Evolutionary conservation across 257 asterid genomes (phyloP).

Genomic region (Ophiorrhiza pumila): DNA sequence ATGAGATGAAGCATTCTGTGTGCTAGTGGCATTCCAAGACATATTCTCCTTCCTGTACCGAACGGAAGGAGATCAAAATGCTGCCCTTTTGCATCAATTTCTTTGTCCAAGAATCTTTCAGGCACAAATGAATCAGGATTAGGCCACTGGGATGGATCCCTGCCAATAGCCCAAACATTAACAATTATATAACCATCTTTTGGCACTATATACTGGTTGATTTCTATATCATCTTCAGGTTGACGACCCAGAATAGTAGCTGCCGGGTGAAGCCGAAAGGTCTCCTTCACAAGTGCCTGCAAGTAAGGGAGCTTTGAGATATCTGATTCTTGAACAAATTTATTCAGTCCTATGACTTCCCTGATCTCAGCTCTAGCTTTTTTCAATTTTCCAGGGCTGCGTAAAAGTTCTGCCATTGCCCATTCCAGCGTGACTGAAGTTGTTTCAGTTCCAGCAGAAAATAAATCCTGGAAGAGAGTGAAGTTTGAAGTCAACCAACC

Average conservation of each 20-base stretch:
- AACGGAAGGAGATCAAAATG: constrained; percentile 44
- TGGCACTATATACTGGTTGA: constrained; percentile 31
- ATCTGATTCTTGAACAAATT: constrained; percentile 27
- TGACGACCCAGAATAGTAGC: constrained; percentile 35
- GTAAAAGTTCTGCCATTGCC: constrained; percentile 21
- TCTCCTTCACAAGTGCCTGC: constrained; percentile 40
- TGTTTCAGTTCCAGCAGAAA: constrained; percentile 18
- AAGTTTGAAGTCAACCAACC: too few relatives aligned
- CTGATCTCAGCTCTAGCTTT: constrained; percentile 15
- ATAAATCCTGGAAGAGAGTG: constrained; percentile 4
- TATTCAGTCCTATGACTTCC: constrained; percentile 12
- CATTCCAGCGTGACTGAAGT: constrained; percentile 13
- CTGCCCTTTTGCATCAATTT: constrained; percentile 26
- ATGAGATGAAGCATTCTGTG: constrained; percentile 39
- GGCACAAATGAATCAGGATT: constrained; percentile 32
- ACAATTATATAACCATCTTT: constrained; percentile 27
- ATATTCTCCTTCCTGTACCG: constrained; percentile 40
- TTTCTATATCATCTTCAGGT: constrained; percentile 19
- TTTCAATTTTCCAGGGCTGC: constrained; percentile 13
- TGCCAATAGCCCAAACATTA: constrained; percentile 41
- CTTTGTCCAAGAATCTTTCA: constrained; percentile 31
- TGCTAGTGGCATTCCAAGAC: constrained; percentile 42
- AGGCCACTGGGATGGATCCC: constrained; percentile 30
- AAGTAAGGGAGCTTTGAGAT: constrained; percentile 28
- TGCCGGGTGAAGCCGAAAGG: constrained; percentile 39